Base-by-base conservation (phyloP, 768 basidiomycete species). In the Hortiboletus flavorubellus region DNA sequence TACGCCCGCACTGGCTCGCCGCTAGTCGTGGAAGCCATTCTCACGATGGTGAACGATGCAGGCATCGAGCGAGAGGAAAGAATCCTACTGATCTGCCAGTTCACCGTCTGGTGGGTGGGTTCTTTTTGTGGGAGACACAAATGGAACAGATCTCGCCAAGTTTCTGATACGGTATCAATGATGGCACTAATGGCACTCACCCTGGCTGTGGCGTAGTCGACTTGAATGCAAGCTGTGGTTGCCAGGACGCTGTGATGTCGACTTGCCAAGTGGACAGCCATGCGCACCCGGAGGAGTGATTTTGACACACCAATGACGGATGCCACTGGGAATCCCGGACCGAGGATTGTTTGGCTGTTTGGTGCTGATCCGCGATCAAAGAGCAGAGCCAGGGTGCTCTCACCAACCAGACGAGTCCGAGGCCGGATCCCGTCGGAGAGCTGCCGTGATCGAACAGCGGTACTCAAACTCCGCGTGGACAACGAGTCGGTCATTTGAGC, bases 41-140 rank as follows among this genome's bases (percentile, higher is more conserved):
- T 87, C 54, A 60, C 86, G 9, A 75, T 86, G 55, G 67, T 87
- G 39, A 87, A 87, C 51, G 85, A 87, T 63, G 79, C 76, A 44
- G 81, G 80, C 23, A 67, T 87, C 26, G 71, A 78, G 1, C 46
- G 56, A 10, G 73, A 10, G 73, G 75, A 38, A 77, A 80, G 61
- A 45, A 71, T 2, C 64, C 83, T 1, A 71, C 87, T 18, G 86
- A 84, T 4, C 85, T 85, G 69, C 21, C 21, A 21, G 66, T 85
- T 54, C 85, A 85, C 60, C 83, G 78, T 38, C 53, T 64, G n/a
- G 77, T 79, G 47, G 2, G 74, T 54, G 21, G 21, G 21, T 21
- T 3, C 30, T 16, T 31, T 30, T 15, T 11, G 5, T 2, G 4
- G 18, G 3, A 4, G 18, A 12, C 2, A 16, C 21, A 1, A 42